Evolutionary conservation across 164 flowering plant genomes (phyloP), one percentile per base, ranked within the genome.

Genomic region (Stephania cephalantha): DNA sequence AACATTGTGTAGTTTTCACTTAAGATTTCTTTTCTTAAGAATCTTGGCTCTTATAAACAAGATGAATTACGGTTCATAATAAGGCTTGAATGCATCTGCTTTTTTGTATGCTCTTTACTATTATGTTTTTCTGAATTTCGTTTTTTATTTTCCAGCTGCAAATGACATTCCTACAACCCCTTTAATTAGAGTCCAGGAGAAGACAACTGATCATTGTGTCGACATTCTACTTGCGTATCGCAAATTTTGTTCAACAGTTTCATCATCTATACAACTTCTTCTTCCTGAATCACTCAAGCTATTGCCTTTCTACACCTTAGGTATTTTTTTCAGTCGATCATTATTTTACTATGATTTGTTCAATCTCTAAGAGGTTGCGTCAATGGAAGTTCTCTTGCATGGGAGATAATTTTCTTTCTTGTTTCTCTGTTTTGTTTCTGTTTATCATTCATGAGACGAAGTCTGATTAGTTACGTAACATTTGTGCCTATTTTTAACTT

Each of bases 211-310:
- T 77, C 86, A 82, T 44, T 90, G 96, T 80, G 79, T 93, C 78
- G 88, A 83, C 79, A 87, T 89, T 82, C 87, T 95, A 64, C 85
- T 82, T 73, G 82, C 98, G 9, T 95, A 95, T 83, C 96, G 99
- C 46, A 95, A 93, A 82, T 93, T 88, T 76, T 95, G 99, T 84
- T 97, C 99, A 22, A 93, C 98, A 0, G 97, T 91, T 29, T 89
- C 98, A 68, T 90, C 99, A 22, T 84, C 99, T 68, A 98, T 97
- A 73, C 99, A 95, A 70, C 91, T 95, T 55, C 93, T 95, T 79
- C 95, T 95, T 79, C 98, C 99, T 0, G 99, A 95, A 84, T 95
- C 97, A 61, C 97, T 95, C 68, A 95, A 95, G 78, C 88, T 95
- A 81, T 81, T 95, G 76, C 99, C 99, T 72, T 79, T 95, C 9